Conservation (phyloP, 2,329 filamentous ascomycete genomes). For the Didymella arachidicola region DNA sequence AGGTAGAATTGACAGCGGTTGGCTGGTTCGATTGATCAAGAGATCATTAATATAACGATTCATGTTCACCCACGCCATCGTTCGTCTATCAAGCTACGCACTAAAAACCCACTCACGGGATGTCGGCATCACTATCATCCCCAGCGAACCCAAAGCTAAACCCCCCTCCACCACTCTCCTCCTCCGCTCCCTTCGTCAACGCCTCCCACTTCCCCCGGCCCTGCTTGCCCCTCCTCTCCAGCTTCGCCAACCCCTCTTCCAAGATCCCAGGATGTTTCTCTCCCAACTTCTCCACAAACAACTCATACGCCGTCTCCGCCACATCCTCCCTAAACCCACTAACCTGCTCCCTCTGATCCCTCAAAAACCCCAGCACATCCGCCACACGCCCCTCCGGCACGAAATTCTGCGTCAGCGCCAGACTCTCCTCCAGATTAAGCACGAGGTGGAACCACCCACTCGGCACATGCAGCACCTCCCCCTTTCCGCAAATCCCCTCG, state of each 20-base stretch:
- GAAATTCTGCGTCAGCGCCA: constrained; percentile 96
- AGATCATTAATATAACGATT: constrained; percentile 14
- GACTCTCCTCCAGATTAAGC: constrained; percentile 82
- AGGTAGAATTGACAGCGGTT: background rate
- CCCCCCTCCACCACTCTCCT: constrained; percentile 63
- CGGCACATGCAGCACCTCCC: constrained; percentile 91
- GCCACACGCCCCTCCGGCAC: constrained; percentile 77
- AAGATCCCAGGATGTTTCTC: constrained; percentile 70
- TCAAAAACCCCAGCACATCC: constrained; percentile 80
- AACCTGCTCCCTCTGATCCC: constrained; percentile 82
- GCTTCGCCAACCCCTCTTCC: constrained; percentile 67
- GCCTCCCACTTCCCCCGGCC: constrained; percentile 79
- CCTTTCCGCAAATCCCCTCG: constrained; percentile 83
- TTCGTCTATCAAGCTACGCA: background rate
- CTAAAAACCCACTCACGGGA: constrained; percentile 30
- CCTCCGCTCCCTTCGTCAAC: constrained; percentile 66
- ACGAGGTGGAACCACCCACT: constrained; percentile 98
- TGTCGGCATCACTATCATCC: constrained; percentile 58
- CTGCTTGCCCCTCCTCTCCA: constrained; percentile 75
- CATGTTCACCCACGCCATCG: background rate
- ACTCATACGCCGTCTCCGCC: constrained; percentile 70
- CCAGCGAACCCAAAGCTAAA: constrained; percentile 71
- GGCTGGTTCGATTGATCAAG: background rate
- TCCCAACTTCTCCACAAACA: constrained; percentile 75
- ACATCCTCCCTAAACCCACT: constrained; percentile 82